phyloP scores from a whole-genome alignment of 106 monocot genomes.

The Allium sativum region DNA sequence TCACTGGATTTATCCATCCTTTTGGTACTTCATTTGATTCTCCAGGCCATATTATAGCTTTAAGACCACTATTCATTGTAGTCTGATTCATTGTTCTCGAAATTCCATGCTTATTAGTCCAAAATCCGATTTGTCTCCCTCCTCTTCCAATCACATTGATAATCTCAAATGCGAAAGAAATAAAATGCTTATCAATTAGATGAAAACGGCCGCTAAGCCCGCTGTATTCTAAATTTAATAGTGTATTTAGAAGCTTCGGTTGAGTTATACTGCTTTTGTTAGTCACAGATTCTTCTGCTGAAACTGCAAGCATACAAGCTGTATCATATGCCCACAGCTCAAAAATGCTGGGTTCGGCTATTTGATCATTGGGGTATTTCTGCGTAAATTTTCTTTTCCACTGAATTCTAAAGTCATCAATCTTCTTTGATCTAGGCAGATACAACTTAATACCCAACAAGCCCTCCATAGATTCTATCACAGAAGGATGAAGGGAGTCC shows the following conservation, averaged over 20 bases:
- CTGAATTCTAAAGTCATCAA: conserved; percentile 14
- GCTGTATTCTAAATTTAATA: conserved; percentile 14
- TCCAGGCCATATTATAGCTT: conserved; percentile 33
- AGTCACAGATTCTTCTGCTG: conserved; percentile 14
- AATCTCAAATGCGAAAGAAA: conserved; percentile 19
- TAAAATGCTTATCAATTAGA: conserved; percentile 29
- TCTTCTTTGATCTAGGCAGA: conserved; percentile 8
- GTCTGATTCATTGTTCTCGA: background rate
- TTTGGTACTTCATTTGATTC: conserved; percentile 26
- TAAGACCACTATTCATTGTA: conserved; percentile 5
- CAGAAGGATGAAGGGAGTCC: conserved; percentile 5
- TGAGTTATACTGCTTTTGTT: conserved; percentile 7
- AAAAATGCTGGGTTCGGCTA: conserved; percentile 10
- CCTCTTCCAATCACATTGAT: conserved; percentile 23
- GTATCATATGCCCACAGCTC: conserved; percentile 50
- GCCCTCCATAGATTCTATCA: conserved; percentile 32
- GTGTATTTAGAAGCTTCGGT: conserved; percentile 10
- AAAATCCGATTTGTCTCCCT: conserved; percentile 24
- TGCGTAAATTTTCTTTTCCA: conserved; percentile 33
- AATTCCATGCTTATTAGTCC: conserved; percentile 23
- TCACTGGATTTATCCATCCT: conserved; percentile 31
- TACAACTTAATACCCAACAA: conserved; percentile 35
- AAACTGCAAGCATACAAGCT: conserved; percentile 27
- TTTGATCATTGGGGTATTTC: conserved; percentile 16
- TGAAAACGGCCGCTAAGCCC: conserved; percentile 30